phyloP scores from a whole-genome alignment of 139 green algal genomes.

The Coccomyxa sp. region DNA sequence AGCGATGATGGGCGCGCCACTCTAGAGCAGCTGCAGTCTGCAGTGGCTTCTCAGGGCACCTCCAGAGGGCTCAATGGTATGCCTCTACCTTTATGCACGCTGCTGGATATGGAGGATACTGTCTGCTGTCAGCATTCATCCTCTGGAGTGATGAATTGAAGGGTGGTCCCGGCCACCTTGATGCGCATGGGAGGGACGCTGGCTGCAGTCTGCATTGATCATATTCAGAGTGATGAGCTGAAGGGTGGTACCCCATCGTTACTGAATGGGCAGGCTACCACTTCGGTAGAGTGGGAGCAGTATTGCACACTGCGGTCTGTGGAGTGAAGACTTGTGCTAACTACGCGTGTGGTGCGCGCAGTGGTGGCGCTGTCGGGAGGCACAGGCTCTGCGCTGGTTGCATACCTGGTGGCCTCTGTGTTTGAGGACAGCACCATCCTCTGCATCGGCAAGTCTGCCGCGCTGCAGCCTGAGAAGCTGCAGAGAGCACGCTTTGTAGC shows the following conservation, averaged over 20 bases:
- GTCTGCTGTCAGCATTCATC: not conserved
- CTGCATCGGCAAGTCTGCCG: not conserved
- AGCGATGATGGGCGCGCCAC: not conserved
- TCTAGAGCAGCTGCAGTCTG: not conserved
- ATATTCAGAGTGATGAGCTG: not conserved
- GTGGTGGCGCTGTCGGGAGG: not conserved
- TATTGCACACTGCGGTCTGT: too few species aligned
- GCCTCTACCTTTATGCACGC: not conserved
- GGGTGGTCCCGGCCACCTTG: too few species aligned
- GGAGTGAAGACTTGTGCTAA: too few species aligned
- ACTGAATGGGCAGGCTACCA: too few species aligned
- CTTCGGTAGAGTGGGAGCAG: too few species aligned
- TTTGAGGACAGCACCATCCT: not conserved
- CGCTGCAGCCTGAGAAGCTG: not conserved
- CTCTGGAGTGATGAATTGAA: too few species aligned
- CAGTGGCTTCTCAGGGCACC: not conserved
- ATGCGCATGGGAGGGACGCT: too few species aligned
- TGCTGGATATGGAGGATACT: not conserved
- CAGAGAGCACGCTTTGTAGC: not conserved
- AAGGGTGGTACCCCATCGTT: not conserved
- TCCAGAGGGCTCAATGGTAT: not conserved
- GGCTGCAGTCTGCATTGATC: too few species aligned
- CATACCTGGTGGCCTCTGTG: not conserved
- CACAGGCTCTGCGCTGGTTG: not conserved
- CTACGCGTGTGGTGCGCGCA: not conserved